Base-by-base conservation (phyloP, 2,329 filamentous ascomycete genomes). In the Aspergillus spinulosporus region DNA sequence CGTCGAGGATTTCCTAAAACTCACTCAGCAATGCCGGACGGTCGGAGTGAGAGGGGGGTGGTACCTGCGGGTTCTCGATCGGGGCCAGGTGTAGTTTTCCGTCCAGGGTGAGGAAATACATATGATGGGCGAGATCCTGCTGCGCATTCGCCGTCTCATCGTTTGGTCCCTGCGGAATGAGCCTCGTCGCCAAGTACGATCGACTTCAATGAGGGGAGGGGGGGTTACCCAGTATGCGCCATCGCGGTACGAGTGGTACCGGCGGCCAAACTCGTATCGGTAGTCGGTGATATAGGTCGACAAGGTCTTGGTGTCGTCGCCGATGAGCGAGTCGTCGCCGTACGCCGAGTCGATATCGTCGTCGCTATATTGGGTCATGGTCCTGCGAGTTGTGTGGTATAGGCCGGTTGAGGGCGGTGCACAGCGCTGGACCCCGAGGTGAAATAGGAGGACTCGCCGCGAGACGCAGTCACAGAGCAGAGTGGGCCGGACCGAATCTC, bases 61-160 rank as follows among this genome's bases (percentile, higher is more conserved):
- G 40, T 37, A 64, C 62, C 57, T 64, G 58, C 7, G 63, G 61
- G 29, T 64, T 59, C 11, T 26, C 26, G n/a, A 65, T 50, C n/a
- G 69, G 72, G 7, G 66, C 67, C 4, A 69, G 59, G 47, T 73
- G 71, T 3, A 69, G 59, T 8, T 69, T 64, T 40, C 64, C 66
- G 44, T 63, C 64, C 8, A 59, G 64, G 0, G 72, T 74, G 57
- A 75, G 57, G 34, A 67, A 57, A 63, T 72, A 74, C 63, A 79
- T 68, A 62, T 75, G 69, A 54, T 76, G 74, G 7, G 59, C 59
- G 36, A 81, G 42, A 47, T 66, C 60, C 50, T 60, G 60, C 28
- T 62, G 59, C 32, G 64, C 64, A 32, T 65, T 62, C 15, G 62
- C 62, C 7, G 52, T 49, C 31, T 65, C 64, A 48, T 67, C 65